Evolutionary conservation across 306 rosid species (phyloP).

Genomic region (Casuarina equisetifolia): DNA sequence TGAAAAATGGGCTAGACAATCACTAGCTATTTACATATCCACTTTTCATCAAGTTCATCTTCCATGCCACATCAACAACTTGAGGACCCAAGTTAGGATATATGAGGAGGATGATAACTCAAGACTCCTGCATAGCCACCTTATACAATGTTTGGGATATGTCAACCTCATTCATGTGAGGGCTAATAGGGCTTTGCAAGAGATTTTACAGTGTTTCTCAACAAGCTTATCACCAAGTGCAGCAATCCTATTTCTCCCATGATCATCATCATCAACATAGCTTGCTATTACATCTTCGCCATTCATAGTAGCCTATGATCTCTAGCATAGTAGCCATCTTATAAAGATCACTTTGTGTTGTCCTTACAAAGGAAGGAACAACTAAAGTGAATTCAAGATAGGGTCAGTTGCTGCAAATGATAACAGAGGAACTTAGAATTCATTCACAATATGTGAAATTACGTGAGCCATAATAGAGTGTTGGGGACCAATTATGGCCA

Average conservation of each 20-base stretch:
- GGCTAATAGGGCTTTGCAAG: conserved; percentile 67
- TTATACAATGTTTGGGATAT: conserved; percentile 64
- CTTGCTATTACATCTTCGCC: conserved; percentile 88
- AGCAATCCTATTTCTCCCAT: conserved; percentile 82
- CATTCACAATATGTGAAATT: conserved; percentile 83
- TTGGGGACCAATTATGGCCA: conserved; percentile 95
- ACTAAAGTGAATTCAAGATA: conserved; percentile 77
- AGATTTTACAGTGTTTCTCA: conserved; percentile 79
- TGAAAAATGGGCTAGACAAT: conserved; percentile 38
- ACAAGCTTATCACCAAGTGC: conserved; percentile 75
- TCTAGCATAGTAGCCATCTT: conserved; percentile 86
- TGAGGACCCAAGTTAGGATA: conserved; percentile 41
- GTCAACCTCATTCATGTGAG: conserved; percentile 41
- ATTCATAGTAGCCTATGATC: conserved; percentile 55
- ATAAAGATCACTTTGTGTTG: conserved; percentile 64
- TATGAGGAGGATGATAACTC: conserved; percentile 66
- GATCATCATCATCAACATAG: conserved; percentile 69
- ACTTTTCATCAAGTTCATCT: conserved; percentile 69
- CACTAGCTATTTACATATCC: conserved; percentile 90
- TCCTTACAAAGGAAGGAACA: conserved; percentile 75
- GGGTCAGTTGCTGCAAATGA: conserved; percentile 88
- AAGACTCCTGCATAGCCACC: conserved; percentile 72
- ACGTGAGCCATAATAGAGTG: conserved; percentile 80
- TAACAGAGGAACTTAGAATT: conserved; percentile 77
- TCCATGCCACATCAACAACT: conserved; percentile 56